Base-by-base conservation (phyloP, 371 early-diverging fungal species). In the Chytridium lagenaria region DNA sequence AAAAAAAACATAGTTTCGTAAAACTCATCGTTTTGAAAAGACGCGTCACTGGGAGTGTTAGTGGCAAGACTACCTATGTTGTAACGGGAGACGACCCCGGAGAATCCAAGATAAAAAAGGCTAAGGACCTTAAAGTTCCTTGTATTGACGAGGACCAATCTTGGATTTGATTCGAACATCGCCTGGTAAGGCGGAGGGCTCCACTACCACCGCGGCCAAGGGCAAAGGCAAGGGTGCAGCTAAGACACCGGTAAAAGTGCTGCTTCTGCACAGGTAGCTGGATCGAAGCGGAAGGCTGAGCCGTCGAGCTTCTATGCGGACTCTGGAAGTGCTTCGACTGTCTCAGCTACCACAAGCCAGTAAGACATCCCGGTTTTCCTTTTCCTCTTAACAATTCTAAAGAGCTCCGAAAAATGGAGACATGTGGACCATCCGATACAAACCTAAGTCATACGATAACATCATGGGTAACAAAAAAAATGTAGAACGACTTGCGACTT, bases 351-450 rank as follows among this genome's bases (percentile, higher is more conserved):
- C n/a, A n/a, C n/a, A n/a, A n/a, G n/a, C n/a, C n/a, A n/a, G n/a
- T n/a, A n/a, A n/a, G n/a, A n/a, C n/a, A n/a, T n/a, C n/a, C n/a
- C n/a, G n/a, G n/a, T n/a, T n/a, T n/a, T n/a, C n/a, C n/a, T n/a
- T n/a, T n/a, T n/a, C n/a, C n/a, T n/a, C n/a, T n/a, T n/a, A n/a
- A n/a, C n/a, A n/a, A n/a, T n/a, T n/a, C n/a, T n/a, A n/a, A n/a
- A n/a, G n/a, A n/a, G n/a, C n/a, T 55, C 7, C 57, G 7, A 55
- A 55, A 30, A 50, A 57, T 28, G 69, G 83, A 1, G 84, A 89
- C 63, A 75, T 97, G 30, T 99, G 99, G 99, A 93, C 95, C 0
- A 98, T 96, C 39, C 99, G 98, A 79, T 99, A 99, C 83, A 90
- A 90, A 75, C 99, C 99, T 0, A 88, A 80, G 59, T 81, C 77